These are phyloP conservation scores for Globisporangium emineosum DNA, from an alignment of 352 stramenopile genomes.

Conservation along the genomic window DNA sequence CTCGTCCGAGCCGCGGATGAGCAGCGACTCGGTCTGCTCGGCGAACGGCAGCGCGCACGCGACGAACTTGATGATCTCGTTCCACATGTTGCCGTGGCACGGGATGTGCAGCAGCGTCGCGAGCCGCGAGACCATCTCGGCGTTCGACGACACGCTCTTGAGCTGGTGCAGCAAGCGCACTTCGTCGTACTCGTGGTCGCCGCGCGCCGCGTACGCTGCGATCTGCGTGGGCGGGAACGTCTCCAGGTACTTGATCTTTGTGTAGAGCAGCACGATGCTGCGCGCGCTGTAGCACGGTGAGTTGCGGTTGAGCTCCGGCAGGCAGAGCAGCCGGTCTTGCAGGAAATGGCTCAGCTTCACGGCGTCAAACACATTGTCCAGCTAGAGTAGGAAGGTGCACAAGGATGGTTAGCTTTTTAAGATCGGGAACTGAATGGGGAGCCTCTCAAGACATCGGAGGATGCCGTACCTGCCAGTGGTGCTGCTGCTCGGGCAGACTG, in stretches of 20 bases:
- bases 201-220: constrained; percentile 46
- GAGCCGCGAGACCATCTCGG: constrained; percentile 63
- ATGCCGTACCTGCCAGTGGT: constrained; percentile 20
- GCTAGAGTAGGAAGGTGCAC: constrained; percentile 9
- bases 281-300: constrained; percentile 80
- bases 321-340: constrained; percentile 68
- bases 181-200: constrained; percentile 60
- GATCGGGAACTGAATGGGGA: not conserved
- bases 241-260: constrained; percentile 81
- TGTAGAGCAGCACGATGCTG: constrained; percentile 78
- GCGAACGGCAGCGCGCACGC: constrained; percentile 72
- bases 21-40: constrained; percentile 79
- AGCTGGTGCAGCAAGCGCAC: constrained; percentile 64
- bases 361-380: constrained; percentile 52
- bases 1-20: constrained; percentile 85
- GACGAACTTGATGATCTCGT: constrained; percentile 77
- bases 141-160: constrained; percentile 47
- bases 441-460: not conserved
- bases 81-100: constrained; percentile 68
- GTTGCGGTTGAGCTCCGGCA: constrained; percentile 75
- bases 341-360: constrained; percentile 62
- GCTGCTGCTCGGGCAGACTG: constrained; percentile 28
- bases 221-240: constrained; percentile 63
- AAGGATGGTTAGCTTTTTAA: too few relatives aligned
- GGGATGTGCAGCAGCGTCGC: constrained; percentile 66